Percentiles rank a stretch among this genome's conserved stretches.
phyloP scores from a whole-genome alignment of 2,329 filamentous ascomycete genomes.

The Kalmusia sp. region DNA sequence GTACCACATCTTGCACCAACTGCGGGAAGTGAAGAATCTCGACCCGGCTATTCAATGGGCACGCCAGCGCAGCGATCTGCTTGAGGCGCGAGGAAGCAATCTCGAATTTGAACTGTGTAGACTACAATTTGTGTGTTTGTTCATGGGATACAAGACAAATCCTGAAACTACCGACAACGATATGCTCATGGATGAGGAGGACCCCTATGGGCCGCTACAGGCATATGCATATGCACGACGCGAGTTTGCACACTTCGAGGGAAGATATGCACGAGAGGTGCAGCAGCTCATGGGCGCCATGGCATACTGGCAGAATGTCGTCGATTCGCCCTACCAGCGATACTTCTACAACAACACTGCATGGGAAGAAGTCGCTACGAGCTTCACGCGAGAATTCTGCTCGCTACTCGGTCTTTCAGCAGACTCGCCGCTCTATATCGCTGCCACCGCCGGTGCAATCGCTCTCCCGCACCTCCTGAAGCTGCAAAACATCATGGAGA shows the following conservation, averaged over 20 bases:
- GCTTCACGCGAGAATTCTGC: constrained; percentile 95
- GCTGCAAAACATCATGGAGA: constrained; percentile 83
- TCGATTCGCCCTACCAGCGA: constrained; percentile 76
- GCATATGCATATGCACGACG: constrained; percentile 79
- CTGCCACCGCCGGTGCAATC: constrained; percentile 89
- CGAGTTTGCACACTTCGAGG: constrained; percentile 77
- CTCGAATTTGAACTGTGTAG: constrained; percentile 94
- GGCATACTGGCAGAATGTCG: constrained; percentile 77
- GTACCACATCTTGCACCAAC: constrained; percentile 84
- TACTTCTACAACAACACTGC: constrained; percentile 78
- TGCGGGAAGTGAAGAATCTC: constrained; percentile 75
- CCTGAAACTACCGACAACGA: constrained; percentile 59
- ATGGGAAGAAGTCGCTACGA: constrained; percentile 84
- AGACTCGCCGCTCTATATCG: constrained; percentile 90
- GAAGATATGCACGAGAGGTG: constrained; percentile 78
- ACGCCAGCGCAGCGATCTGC: constrained; percentile 68
- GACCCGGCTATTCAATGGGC: constrained; percentile 89
- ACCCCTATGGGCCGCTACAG: constrained; percentile 58
- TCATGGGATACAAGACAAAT: constrained; percentile 50
- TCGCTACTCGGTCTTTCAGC: constrained; percentile 87
- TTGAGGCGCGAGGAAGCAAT: constrained; percentile 86
- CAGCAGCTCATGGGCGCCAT: constrained; percentile 82
- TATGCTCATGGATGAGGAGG: constrained; percentile 52
- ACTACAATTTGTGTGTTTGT: constrained; percentile 88
- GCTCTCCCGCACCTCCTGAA: constrained; percentile 90